Evolutionary conservation across 2,329 filamentous ascomycete genomes (phyloP).

Genomic region (Paecilomyces sp.): DNA sequence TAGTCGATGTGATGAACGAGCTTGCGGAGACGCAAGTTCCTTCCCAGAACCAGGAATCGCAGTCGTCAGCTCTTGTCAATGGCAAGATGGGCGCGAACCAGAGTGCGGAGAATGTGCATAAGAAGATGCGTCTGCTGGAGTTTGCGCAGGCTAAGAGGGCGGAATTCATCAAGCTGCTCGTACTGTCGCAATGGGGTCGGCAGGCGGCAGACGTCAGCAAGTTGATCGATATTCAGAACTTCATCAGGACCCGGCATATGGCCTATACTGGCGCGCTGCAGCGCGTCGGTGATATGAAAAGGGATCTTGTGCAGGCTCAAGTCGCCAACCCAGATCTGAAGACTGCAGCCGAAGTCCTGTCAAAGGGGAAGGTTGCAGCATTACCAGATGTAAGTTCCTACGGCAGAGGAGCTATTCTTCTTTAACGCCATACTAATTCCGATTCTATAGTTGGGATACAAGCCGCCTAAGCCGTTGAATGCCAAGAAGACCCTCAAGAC

Average conservation of each 20-base stretch:
- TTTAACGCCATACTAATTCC: slow-evolving; percentile 9
- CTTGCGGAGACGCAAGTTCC: slow-evolving; percentile 63
- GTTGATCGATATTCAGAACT: slow-evolving; percentile 77
- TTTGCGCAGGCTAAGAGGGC: slow-evolving; percentile 74
- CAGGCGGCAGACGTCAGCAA: slow-evolving; percentile 72
- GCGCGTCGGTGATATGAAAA: slow-evolving; percentile 64
- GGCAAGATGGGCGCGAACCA: slow-evolving; percentile 28
- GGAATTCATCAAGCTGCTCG: slow-evolving; percentile 87
- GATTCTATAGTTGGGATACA: slow-evolving; percentile 59
- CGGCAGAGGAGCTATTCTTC: background rate
- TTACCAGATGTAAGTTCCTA: slow-evolving; percentile 63
- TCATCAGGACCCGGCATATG: slow-evolving; percentile 58
- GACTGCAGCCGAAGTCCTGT: slow-evolving; percentile 78
- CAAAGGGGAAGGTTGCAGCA: slow-evolving; percentile 68
- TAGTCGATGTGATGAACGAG: slow-evolving; percentile 62
- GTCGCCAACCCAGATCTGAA: slow-evolving; percentile 85
- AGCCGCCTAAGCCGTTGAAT: slow-evolving; percentile 64
- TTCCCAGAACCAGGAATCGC: slow-evolving; percentile 27
- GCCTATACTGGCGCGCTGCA: slow-evolving; percentile 56
- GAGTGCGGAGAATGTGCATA: slow-evolving; percentile 57
- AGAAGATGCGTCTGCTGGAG: slow-evolving; percentile 67
- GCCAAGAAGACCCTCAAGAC: slow-evolving; percentile 65
- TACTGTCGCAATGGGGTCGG: slow-evolving; percentile 84
- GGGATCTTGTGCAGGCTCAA: slow-evolving; percentile 63
- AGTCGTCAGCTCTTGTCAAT: slow-evolving; percentile 10